phyloP scores from a whole-genome alignment of 768 basidiomycete genomes.

The Agrocybe pediades region DNA sequence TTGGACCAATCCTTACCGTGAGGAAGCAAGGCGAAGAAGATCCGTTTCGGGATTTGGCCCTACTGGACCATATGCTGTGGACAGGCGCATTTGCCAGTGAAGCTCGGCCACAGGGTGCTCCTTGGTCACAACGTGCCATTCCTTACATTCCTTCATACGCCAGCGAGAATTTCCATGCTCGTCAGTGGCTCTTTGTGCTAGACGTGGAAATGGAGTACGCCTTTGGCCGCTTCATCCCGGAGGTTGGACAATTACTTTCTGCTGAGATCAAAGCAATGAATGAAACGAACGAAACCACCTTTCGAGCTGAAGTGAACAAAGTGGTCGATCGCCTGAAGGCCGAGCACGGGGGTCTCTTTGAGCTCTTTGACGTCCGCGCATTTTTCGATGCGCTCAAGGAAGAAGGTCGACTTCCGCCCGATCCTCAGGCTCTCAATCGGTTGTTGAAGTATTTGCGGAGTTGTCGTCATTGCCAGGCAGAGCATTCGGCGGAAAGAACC shows the following conservation, averaged over 20 bases:
- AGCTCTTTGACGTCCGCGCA: neutral
- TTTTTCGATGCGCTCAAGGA: constrained; percentile 1
- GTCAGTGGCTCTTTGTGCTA: neutral
- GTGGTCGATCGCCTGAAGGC: neutral
- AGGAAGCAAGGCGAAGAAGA: neutral
- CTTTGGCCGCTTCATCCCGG: neutral
- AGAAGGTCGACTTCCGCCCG: neutral
- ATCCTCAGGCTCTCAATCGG: neutral
- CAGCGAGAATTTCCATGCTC: neutral
- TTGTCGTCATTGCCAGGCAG: no score
- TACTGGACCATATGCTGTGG: no score
- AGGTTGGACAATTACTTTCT: neutral
- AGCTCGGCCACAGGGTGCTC: neutral
- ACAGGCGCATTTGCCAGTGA: neutral
- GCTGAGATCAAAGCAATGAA: no score
- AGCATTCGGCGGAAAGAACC: no score
- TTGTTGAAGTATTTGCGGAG: neutral
- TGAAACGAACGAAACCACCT: neutral
- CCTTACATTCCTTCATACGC: neutral
- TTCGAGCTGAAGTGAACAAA: neutral
- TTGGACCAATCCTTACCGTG: neutral
- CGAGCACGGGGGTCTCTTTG: neutral
- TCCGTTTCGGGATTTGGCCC: no score
- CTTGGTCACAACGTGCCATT: neutral
- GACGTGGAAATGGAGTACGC: neutral